Evolutionary conservation across 148 eudicot genomes (phyloP).

Genomic region (Heliosperma pusillum): DNA sequence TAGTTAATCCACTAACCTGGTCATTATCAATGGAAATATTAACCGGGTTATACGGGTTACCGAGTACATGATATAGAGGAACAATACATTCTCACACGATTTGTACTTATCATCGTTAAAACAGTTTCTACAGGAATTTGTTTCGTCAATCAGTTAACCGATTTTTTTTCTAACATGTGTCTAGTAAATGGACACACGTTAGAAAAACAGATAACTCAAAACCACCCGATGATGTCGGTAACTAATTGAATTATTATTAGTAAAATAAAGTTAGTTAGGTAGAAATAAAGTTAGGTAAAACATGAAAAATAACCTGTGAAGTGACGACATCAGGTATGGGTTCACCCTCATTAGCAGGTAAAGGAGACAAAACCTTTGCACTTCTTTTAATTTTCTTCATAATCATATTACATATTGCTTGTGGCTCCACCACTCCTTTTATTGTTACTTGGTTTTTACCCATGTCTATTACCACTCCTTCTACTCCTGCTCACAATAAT

Average conservation of each 20-base stretch:
- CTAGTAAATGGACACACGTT: too few species aligned
- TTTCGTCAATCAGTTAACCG: too few species aligned
- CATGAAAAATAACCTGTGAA: constrained; percentile 56
- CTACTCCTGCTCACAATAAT: constrained; percentile 62
- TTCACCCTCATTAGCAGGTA: constrained; percentile 77
- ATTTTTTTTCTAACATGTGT: too few species aligned
- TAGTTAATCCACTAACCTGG: constrained; percentile 68
- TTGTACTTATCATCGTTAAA: too few species aligned
- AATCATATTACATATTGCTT: constrained; percentile 60
- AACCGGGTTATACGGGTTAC: too few species aligned
- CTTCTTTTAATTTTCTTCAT: constrained; percentile 74
- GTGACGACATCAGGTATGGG: constrained; percentile 68
- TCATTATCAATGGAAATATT: neutral
- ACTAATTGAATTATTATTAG: too few species aligned
- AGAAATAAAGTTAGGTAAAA: neutral
- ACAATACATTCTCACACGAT: too few species aligned
- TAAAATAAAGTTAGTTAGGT: neutral
- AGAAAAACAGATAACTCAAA: too few species aligned
- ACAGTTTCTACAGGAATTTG: too few species aligned
- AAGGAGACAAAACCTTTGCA: constrained; percentile 75
- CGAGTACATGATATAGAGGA: too few species aligned
- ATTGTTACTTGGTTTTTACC: constrained; percentile 65
- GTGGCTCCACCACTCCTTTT: constrained; percentile 83
- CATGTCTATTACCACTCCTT: constrained; percentile 72
- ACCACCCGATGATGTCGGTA: too few species aligned